Base-by-base conservation (phyloP, 2,329 filamentous ascomycete genomes). In the Geoglossum cookeanum region DNA sequence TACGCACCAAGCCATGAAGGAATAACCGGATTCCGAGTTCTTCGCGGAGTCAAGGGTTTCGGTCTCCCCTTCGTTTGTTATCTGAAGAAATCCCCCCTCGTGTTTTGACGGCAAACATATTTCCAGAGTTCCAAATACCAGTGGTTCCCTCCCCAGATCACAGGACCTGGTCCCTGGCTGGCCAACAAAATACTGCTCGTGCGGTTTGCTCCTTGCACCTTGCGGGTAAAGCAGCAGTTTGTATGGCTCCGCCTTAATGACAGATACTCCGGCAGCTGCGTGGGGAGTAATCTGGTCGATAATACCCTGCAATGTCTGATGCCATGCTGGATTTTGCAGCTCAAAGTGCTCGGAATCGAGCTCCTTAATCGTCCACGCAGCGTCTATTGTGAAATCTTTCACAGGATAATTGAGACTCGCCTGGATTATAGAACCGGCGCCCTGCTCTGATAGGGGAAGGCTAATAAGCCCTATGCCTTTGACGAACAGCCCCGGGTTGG, bases 211-310 rank as follows among this genome's bases (percentile, higher is more conserved):
- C 65, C 75, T 72, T 3, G 72, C 72, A 0, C 74, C 75, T 56
- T 73, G 68, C 55, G 74, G 73, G 62, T 77, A 78, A 1, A 78
- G 62, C 2, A 76, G 64, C 64, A 78, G 67, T 60, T 77, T 77
- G 63, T 74, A 70, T 1, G 71, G 62, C 52, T 74, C 65, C 1
- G 70, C 70, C 1, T 55, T 60, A 55, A 72, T 62, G 48, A 59
- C 60, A 1, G 59, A 58, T 1, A 57, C 56, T 17, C 22, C 56
- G 0, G 55, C 55, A 58, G 48, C 70, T 8, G 75, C 63, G 0
- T 65, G 59, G 1, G 59, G 30, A 1, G 60, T 64, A 1, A 70
- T 66, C 2, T 55, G 45, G 0, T 9, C 7, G 1, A 67, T 64
- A 11, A 70, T 17, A 0, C n/a, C 9, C 0, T 64, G 3, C 1